Percentiles rank a stretch among this genome's conserved stretches.
Conservation (phyloP, 805 yeast genomes). For the Suhomyces faveliae region DNA sequence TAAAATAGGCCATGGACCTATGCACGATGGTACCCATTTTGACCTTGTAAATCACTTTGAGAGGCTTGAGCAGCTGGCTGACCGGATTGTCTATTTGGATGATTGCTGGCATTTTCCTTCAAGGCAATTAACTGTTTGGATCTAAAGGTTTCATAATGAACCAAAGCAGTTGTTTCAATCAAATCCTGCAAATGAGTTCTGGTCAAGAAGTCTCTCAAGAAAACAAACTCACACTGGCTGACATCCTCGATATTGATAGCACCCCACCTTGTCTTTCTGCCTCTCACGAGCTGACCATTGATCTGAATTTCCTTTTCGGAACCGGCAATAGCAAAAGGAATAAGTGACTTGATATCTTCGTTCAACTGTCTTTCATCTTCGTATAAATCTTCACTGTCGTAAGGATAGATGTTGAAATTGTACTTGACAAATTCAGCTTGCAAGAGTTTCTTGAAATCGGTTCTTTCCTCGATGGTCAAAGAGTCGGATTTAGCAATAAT, state of each 20-base stretch:
- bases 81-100: slow-evolving; percentile 35
- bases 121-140: slow-evolving; percentile 90
- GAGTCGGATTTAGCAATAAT: slow-evolving; percentile 93
- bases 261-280: slow-evolving; percentile 94
- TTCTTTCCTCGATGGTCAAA: slow-evolving; percentile 81
- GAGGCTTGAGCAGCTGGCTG: slow-evolving; percentile 11
- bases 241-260: slow-evolving; percentile 90
- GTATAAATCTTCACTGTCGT: slow-evolving; percentile 64
- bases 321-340: slow-evolving; percentile 95
- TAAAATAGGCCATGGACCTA: neutral
- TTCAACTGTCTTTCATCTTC: slow-evolving; percentile 74
- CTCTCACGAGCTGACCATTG: slow-evolving; percentile 79
- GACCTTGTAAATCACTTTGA: slow-evolving; percentile 2
- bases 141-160: slow-evolving; percentile 91
- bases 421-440: slow-evolving; percentile 75
- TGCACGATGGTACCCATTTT: slow-evolving; percentile 6
- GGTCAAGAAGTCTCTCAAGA: slow-evolving; percentile 88
- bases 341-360: slow-evolving; percentile 64
- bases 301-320: slow-evolving; percentile 74
- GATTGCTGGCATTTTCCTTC: slow-evolving; percentile 77
- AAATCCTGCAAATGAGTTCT: slow-evolving; percentile 95
- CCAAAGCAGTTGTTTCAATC: slow-evolving; percentile 84
- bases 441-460: slow-evolving; percentile 68
- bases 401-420: slow-evolving; percentile 80
- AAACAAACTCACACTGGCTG: slow-evolving; percentile 92